A percentile compares a stretch with the other conserved stretches of the same genome.
These are phyloP conservation scores for Monosporascus cannonballus DNA, from an alignment of 2,329 filamentous ascomycete genomes.

Conservation along the genomic window DNA sequence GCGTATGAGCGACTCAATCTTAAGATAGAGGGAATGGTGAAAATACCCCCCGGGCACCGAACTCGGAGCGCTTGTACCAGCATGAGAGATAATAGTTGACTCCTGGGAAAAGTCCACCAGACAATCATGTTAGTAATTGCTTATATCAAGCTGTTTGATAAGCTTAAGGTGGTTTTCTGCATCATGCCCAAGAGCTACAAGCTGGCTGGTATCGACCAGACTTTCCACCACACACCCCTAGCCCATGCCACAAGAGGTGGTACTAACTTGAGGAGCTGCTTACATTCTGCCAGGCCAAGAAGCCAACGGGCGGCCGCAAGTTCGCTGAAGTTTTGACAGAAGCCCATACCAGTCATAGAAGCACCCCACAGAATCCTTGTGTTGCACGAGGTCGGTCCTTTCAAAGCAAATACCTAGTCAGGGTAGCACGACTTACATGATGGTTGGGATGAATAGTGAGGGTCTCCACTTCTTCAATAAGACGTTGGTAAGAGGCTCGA, in stretches of 20 bases:
- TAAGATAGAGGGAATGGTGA: background rate
- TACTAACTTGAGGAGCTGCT: background rate
- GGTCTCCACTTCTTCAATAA: constrained; percentile 72
- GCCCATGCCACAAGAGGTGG: too few relatives aligned
- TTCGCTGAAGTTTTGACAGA: constrained; percentile 56
- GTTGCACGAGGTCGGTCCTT: constrained; percentile 15
- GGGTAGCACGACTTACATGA: constrained; percentile 56
- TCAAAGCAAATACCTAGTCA: constrained; percentile 1
- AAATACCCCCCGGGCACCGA: constrained; percentile 61
- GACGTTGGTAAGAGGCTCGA: constrained; percentile 73
- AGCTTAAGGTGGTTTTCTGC: too few relatives aligned
- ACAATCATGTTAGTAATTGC: background rate
- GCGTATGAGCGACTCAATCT: constrained; percentile 2
- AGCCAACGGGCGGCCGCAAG: constrained; percentile 65
- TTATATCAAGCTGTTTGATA: too few relatives aligned
- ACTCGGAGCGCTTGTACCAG: constrained; percentile 79
- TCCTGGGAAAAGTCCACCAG: constrained; percentile 66
- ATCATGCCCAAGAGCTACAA: too few relatives aligned
- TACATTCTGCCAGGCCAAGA: constrained; percentile 59
- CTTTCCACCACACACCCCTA: too few relatives aligned
- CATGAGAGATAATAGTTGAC: constrained; percentile 77
- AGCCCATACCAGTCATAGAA: constrained; percentile 64
- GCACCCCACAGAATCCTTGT: constrained; percentile 57
- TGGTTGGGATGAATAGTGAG: constrained; percentile 72
- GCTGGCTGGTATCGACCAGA: too few relatives aligned